Evolutionary conservation across 163 green algal genomes (phyloP), one percentile per base, ranked within the genome.

Genomic region (Chloroidium sp.): DNA sequence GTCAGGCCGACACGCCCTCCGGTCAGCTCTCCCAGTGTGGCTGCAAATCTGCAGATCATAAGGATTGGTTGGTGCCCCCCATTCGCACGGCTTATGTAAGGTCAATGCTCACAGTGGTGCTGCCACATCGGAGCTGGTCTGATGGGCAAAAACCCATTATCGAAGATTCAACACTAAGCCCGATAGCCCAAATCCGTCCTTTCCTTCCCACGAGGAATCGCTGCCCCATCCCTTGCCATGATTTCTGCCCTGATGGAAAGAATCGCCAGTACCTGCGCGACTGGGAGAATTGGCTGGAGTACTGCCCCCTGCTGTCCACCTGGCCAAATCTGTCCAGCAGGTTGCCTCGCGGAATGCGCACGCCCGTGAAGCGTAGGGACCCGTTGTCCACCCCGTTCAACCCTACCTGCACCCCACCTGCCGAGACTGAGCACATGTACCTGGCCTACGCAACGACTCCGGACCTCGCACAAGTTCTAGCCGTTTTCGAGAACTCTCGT

Each of bases 381-480:
- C 93, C 93, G 80, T 97, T 97, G 89, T 97, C 93, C 1, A 97
- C 85, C 62, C 93, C 93, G 78, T 97, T 93, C 58, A 97, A 87
- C 0, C 92, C 92, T 4, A 96, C 89, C 90, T 95, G 89, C 14
- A 79, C 6, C 8, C 59, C 4, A 3, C 6, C 6, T 72, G 67
- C 67, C 36, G 36, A 36, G 36, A 36, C 36, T 36, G 36, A 61
- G 6, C 0, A 12, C 59, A 58, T 58, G 61, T 57, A 1, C 10
- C 14, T 67, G 64, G 62, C 36, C 36, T 36, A 36, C 36, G 36
- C 36, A 36, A 36, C 36, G 36, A 36, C 36, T 36, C 36, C 62
- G 12, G 62, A 61, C 62, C 1, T 69, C 12, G 57, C 59, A 10
- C 57, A 79, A 69, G 2, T 1, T 74, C 1, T 74, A 12, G 67